Evolutionary conservation across 2,329 filamentous ascomycete species (phyloP).

Genomic region (Diplodia mutila): DNA sequence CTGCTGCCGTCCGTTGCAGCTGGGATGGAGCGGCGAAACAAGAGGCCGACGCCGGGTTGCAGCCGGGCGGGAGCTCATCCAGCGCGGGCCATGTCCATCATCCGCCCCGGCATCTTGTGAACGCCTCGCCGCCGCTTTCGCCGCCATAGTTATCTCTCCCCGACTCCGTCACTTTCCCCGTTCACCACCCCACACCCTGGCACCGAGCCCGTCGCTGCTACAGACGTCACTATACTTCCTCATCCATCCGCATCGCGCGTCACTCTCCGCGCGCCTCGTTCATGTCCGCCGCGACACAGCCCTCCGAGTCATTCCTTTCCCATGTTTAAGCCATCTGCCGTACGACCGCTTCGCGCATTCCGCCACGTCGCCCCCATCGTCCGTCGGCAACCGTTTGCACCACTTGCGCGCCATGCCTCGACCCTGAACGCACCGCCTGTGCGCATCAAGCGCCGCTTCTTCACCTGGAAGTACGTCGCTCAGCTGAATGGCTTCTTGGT

Average conservation of each 20-base stretch:
- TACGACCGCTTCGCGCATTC: constrained; percentile 42
- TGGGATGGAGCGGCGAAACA: constrained; percentile 13
- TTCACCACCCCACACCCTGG: background rate
- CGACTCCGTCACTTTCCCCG: background rate
- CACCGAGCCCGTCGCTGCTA: background rate
- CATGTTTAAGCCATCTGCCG: constrained; percentile 45
- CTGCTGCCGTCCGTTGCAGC: constrained; percentile 6
- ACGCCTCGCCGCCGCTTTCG: constrained; percentile 23
- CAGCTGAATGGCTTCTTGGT: constrained; percentile 1
- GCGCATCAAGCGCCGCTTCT: constrained; percentile 44
- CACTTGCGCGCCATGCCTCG: constrained; percentile 29
- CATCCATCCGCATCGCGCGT: background rate
- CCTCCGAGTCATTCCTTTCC: constrained; percentile 32
- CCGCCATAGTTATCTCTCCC: constrained; percentile 11
- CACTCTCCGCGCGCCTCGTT: background rate
- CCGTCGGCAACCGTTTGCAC: constrained; percentile 29
- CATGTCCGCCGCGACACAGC: constrained; percentile 18
- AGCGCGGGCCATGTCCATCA: constrained; percentile 7
- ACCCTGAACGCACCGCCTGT: constrained; percentile 44
- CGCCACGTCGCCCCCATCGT: constrained; percentile 26
- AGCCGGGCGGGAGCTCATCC: background rate
- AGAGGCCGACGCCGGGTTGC: constrained; percentile 7
- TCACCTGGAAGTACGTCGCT: constrained; percentile 39
- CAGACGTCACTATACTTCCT: background rate
- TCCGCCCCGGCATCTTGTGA: constrained; percentile 8